Conservation (phyloP, 2,329 filamentous ascomycete genomes). For the Arthrobotrys conoides region DNA sequence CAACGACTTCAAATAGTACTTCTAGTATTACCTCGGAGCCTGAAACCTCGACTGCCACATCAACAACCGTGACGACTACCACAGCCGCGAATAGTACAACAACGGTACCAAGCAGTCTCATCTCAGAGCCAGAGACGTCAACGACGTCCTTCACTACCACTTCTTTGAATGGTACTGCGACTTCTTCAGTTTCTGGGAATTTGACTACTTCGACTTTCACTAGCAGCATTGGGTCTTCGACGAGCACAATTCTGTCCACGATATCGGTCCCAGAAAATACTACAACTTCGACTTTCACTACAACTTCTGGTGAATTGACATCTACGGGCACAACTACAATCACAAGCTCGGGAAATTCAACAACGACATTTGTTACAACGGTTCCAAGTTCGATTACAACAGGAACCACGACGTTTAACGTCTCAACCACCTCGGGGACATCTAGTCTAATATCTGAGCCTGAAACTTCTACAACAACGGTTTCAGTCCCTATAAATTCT, state of each 20-base stretch:
- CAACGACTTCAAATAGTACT: no score
- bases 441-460: conserved; percentile 33
- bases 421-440: neutral
- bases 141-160: neutral
- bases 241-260: conserved; percentile 9
- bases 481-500: no score
- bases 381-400: conserved; percentile 22
- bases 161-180: neutral
- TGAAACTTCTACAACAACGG: conserved; percentile 7
- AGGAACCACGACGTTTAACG: conserved; percentile 2
- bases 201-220: conserved; percentile 36
- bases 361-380: conserved; percentile 25
- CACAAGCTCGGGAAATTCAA: conserved; percentile 31
- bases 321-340: conserved; percentile 39
- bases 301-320: conserved; percentile 20
- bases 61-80: no score
- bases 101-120: neutral
- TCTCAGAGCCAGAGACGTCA: conserved; percentile 17
- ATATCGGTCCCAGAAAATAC: conserved; percentile 12
- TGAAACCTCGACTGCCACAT: no score
- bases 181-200: conserved; percentile 2
- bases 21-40: no score
- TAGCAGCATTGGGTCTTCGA: conserved; percentile 28
- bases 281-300: conserved; percentile 25
- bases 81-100: conserved; percentile 10